Conservation (phyloP, 257 asterid species). For the Scutellaria minor region DNA sequence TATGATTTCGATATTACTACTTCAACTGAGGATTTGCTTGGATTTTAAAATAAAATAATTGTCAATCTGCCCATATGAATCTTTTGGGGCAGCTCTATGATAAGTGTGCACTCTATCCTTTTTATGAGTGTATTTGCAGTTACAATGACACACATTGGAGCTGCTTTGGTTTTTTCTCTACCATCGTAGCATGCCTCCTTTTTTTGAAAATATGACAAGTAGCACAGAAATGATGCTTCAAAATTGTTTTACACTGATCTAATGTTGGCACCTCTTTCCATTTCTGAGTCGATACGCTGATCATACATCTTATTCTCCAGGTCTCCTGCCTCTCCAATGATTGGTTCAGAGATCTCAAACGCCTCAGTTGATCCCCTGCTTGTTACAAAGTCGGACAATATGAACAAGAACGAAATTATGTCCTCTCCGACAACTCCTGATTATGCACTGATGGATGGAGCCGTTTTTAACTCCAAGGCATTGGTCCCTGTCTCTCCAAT, state of each 20-base stretch:
- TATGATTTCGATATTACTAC: neutral
- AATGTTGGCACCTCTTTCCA: neutral
- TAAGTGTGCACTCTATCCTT: neutral
- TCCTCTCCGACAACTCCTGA: constrained; percentile 45
- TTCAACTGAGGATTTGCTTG: neutral
- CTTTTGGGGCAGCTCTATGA: neutral
- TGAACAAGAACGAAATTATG: constrained; percentile 37
- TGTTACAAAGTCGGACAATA: constrained; percentile 43
- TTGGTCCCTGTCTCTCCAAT: constrained; percentile 49
- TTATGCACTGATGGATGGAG: constrained; percentile 40
- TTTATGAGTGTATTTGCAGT: neutral
- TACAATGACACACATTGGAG: neutral
- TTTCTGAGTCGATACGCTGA: constrained; percentile 7
- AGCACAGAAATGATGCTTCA: neutral
- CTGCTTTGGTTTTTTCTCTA: neutral
- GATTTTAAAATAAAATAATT: neutral
- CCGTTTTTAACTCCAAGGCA: constrained; percentile 56
- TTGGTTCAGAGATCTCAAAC: constrained; percentile 57
- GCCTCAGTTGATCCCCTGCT: constrained; percentile 46
- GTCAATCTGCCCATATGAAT: neutral
- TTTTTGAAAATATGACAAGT: neutral
- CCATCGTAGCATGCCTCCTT: neutral
- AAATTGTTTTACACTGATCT: neutral
- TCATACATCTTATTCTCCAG: constrained; percentile 45
- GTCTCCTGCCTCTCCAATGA: constrained; percentile 53